A percentile compares a stretch with the other conserved stretches of the same genome.
Evolutionary conservation across 768 basidiomycete species (phyloP).

Genomic region (Tricholomella constricta): DNA sequence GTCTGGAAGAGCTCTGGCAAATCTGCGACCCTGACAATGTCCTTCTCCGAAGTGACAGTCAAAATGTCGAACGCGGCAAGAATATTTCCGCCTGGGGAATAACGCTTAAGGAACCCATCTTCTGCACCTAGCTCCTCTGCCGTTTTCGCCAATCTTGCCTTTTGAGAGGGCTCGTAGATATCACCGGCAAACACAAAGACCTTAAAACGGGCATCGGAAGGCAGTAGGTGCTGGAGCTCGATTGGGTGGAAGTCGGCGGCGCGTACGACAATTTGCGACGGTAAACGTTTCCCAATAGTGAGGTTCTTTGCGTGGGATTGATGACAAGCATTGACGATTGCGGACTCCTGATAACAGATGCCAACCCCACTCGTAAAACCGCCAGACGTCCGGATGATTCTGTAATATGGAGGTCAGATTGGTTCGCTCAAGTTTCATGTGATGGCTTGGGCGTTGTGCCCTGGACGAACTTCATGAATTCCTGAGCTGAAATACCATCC

Average conservation of each 20-base stretch:
- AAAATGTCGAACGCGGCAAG: slow-evolving; percentile 46
- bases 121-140: slow-evolving; percentile 32
- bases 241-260: slow-evolving; percentile 51
- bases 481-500: slow-evolving; percentile 54
- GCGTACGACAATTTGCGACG: slow-evolving; percentile 49
- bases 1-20: slow-evolving; percentile 48
- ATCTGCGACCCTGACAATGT: slow-evolving; percentile 44
- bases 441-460: neutral
- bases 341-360: slow-evolving; percentile 52
- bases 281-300: slow-evolving; percentile 52
- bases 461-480: slow-evolving; percentile 44
- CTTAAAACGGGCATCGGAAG: slow-evolving; percentile 56
- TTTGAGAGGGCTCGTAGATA: slow-evolving; percentile 30
- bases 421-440: neutral
- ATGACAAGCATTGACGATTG: slow-evolving; percentile 38
- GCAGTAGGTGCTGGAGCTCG: slow-evolving; percentile 56
- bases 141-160: slow-evolving; percentile 29
- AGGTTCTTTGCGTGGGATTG: slow-evolving; percentile 43
- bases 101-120: slow-evolving; percentile 28
- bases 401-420: slow-evolving; percentile 22
- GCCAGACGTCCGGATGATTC: slow-evolving; percentile 54
- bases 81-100: slow-evolving; percentile 30
- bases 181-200: slow-evolving; percentile 57
- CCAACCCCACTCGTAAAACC: slow-evolving; percentile 58
- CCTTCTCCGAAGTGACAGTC: slow-evolving; percentile 38